Evolutionary conservation across 306 rosid species (phyloP).

Genomic region (Malus fusca): DNA sequence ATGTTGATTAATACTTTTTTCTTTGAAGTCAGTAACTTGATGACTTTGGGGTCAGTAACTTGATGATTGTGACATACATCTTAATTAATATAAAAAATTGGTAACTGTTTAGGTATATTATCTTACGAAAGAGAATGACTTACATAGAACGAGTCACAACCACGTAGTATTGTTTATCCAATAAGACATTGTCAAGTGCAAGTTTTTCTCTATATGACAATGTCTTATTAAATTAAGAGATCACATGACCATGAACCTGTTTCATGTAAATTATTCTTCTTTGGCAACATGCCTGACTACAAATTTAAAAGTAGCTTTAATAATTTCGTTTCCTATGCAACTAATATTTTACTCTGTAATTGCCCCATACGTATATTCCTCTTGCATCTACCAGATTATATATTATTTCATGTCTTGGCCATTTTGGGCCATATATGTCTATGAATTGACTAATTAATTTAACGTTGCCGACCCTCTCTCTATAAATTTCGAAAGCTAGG

Average conservation of each 20-base stretch:
- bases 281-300: slow-evolving; percentile 15
- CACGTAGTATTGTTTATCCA: no score
- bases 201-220: no score
- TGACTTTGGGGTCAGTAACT: neutral
- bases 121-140: neutral
- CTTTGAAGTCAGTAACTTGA: neutral
- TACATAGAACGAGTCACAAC: no score
- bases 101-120: neutral
- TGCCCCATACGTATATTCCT: neutral
- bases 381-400: neutral
- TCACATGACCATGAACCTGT: no score
- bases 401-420: neutral
- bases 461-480: neutral
- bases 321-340: neutral
- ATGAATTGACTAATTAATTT: neutral
- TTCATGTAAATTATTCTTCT: no score
- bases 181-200: no score
- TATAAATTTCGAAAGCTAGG: neutral
- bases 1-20: neutral
- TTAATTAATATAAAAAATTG: neutral
- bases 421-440: neutral
- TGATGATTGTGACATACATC: neutral
- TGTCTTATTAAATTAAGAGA: no score
- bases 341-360: neutral
- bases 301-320: neutral